These are phyloP conservation scores for Aspergillus sp. DNA, from an alignment of 2,329 filamentous ascomycete genomes.

Conservation along the genomic window DNA sequence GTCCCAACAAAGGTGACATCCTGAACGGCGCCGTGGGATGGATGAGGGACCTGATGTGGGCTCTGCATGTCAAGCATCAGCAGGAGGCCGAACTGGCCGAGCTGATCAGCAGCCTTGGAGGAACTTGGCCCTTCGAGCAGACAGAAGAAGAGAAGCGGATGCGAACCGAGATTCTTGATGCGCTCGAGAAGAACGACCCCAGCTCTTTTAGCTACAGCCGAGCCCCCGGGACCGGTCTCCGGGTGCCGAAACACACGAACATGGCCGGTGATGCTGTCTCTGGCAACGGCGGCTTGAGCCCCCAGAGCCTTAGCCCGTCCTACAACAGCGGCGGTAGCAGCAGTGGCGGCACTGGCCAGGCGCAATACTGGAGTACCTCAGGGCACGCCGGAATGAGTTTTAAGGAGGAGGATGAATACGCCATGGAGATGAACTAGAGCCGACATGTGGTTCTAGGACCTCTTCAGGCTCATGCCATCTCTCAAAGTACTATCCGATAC, in stretches of 20 bases:
- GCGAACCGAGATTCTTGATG: conserved; percentile 87
- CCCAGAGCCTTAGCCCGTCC: conserved; percentile 67
- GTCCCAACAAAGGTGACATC: conserved; percentile 97
- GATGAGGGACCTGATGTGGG: conserved; percentile 98
- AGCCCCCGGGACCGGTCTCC: conserved; percentile 76
- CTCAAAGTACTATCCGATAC: conserved; percentile 2
- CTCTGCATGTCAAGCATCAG: conserved; percentile 82
- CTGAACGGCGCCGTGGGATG: conserved; percentile 95
- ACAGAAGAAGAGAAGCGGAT: conserved; percentile 94
- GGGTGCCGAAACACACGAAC: conserved; percentile 92
- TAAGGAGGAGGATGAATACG: conserved; percentile 93
- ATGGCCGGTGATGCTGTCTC: conserved; percentile 76
- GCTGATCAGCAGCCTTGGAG: conserved; percentile 69
- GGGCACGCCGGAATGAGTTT: conserved; percentile 66
- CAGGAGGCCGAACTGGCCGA: conserved; percentile 85
- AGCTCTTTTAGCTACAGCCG: conserved; percentile 81
- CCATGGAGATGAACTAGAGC: conserved; percentile 64
- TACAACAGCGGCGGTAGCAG: conserved; percentile 70
- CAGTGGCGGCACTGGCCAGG: conserved; percentile 46
- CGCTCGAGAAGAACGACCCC: conserved; percentile 75
- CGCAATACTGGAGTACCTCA: conserved; percentile 54
- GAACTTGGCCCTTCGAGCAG: conserved; percentile 74
- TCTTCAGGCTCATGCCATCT: neutral
- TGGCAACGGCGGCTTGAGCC: conserved; percentile 48
- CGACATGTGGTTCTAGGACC: neutral